A percentile compares a stretch with the other conserved stretches of the same genome.
phyloP scores from a whole-genome alignment of 805 yeast genomes.

The Lipomyces lipofer region DNA sequence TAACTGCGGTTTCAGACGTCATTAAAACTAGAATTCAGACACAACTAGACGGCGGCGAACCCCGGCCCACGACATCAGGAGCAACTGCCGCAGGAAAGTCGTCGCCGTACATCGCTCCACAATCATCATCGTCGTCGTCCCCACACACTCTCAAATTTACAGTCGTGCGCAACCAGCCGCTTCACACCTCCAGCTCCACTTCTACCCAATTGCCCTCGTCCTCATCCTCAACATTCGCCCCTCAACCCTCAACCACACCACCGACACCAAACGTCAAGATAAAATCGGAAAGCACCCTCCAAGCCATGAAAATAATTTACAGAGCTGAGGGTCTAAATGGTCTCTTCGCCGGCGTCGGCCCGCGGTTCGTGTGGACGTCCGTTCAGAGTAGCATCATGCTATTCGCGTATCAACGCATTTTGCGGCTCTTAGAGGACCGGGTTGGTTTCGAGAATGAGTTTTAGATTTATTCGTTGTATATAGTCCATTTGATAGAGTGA shows the following conservation, averaged over 20 bases:
- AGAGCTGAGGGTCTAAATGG: slow-evolving; percentile 75
- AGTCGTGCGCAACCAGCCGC: background rate
- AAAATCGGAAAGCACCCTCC: slow-evolving; percentile 33
- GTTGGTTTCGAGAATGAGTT: no score
- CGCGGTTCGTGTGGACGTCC: slow-evolving; percentile 95
- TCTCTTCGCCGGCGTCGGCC: slow-evolving; percentile 92
- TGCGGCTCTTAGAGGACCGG: slow-evolving; percentile 61
- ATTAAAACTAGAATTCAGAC: slow-evolving; percentile 93
- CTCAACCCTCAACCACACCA: slow-evolving; percentile 31
- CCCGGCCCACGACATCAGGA: background rate
- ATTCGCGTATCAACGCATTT: slow-evolving; percentile 75
- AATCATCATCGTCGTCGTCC: background rate
- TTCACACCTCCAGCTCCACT: slow-evolving; percentile 1
- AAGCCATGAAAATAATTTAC: slow-evolving; percentile 59
- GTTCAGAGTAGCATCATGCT: slow-evolving; percentile 94
- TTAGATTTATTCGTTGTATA: no score
- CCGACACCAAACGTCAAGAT: slow-evolving; percentile 26
- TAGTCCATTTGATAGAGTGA: no score
- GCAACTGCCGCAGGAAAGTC: background rate
- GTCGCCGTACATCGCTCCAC: background rate
- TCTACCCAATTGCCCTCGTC: background rate
- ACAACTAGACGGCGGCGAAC: slow-evolving; percentile 47
- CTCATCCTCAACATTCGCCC: background rate
- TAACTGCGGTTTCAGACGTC: slow-evolving; percentile 50
- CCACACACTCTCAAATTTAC: background rate